Percentiles rank a stretch among this genome's conserved stretches.
Conservation (phyloP, 495 filamentous ascomycete genomes). For the Annulohypoxylon maeteangense region DNA sequence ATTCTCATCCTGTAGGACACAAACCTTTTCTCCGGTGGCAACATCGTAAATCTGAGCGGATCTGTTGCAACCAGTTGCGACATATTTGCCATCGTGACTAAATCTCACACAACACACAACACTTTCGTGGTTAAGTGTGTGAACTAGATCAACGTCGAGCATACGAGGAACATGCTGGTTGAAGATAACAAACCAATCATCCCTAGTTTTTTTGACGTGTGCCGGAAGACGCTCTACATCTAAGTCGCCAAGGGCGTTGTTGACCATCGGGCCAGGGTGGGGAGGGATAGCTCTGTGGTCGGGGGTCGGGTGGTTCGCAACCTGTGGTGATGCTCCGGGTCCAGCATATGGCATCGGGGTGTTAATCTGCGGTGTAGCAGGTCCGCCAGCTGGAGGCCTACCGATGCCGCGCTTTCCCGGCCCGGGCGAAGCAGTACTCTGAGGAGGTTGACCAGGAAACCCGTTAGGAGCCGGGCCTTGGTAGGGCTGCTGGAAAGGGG, state of each 20-base stretch:
- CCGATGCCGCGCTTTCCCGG: constrained; percentile 70
- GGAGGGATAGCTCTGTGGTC: constrained; percentile 55
- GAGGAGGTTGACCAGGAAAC: constrained; percentile 74
- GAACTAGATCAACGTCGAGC: constrained; percentile 87
- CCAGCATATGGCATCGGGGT: constrained; percentile 85
- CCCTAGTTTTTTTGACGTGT: constrained; percentile 82
- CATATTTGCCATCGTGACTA: constrained; percentile 87
- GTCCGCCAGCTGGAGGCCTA: constrained; percentile 71
- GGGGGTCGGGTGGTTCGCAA: constrained; percentile 80
- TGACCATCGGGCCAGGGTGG: constrained; percentile 62
- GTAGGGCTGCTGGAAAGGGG: constrained; percentile 62
- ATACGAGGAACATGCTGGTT: constrained; percentile 85
- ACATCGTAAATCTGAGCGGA: constrained; percentile 94
- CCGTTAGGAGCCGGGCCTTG: constrained; percentile 61
- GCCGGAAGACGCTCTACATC: constrained; percentile 85
- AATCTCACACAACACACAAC: constrained; percentile 93
- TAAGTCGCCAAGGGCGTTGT: constrained; percentile 86
- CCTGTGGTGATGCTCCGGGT: constrained; percentile 82
- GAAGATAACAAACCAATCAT: constrained; percentile 91
- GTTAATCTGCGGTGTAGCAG: constrained; percentile 90
- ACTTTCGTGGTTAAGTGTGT: constrained; percentile 85
- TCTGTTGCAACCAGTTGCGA: constrained; percentile 89
- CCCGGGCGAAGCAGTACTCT: constrained; percentile 86
- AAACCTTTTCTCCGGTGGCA: constrained; percentile 77
- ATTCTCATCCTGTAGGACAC: constrained; percentile 81